Evolutionary conservation across 83 land plant species (phyloP).

Genomic region (Diphasiastrum complanatum): DNA sequence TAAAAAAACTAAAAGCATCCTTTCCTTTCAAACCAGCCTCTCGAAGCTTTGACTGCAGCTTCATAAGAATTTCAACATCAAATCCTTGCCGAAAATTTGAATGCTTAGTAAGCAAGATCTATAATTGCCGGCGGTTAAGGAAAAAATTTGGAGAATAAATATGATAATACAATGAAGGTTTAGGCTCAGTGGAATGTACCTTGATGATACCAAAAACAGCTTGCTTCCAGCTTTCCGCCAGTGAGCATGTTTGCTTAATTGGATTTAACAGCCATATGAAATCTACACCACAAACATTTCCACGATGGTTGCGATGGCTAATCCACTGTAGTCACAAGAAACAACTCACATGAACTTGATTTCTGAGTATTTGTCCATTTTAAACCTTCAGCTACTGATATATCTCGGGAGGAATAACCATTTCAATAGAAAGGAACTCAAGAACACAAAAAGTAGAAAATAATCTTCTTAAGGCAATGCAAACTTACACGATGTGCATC

Average conservation of each 20-base stretch:
- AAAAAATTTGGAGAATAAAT: too few relatives aligned
- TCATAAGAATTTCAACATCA: too few relatives aligned
- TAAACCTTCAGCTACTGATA: background rate
- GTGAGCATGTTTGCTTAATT: background rate
- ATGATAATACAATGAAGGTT: background rate
- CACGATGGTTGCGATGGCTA: constrained; percentile 15
- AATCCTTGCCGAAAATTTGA: too few relatives aligned
- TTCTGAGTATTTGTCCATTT: too few relatives aligned
- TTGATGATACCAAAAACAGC: constrained; percentile 10
- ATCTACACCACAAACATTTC: constrained; percentile 7
- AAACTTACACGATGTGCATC: constrained; percentile 19
- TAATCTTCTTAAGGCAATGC: background rate
- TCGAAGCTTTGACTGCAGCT: constrained; percentile 3
- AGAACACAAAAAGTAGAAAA: background rate
- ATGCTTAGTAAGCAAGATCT: too few relatives aligned
- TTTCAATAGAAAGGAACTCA: background rate
- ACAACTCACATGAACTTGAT: too few relatives aligned
- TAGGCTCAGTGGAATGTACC: background rate
- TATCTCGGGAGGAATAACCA: background rate
- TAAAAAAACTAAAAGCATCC: constrained; percentile 3
- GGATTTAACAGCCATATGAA: constrained; percentile 14
- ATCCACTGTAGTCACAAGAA: constrained; percentile 16
- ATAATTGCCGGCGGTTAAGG: too few relatives aligned
- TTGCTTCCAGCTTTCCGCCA: constrained; percentile 8
- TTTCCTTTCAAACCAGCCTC: constrained; percentile 2